Evolutionary conservation across 2,329 filamentous ascomycete species (phyloP).

Genomic region (Fusarium phyllophilum): DNA sequence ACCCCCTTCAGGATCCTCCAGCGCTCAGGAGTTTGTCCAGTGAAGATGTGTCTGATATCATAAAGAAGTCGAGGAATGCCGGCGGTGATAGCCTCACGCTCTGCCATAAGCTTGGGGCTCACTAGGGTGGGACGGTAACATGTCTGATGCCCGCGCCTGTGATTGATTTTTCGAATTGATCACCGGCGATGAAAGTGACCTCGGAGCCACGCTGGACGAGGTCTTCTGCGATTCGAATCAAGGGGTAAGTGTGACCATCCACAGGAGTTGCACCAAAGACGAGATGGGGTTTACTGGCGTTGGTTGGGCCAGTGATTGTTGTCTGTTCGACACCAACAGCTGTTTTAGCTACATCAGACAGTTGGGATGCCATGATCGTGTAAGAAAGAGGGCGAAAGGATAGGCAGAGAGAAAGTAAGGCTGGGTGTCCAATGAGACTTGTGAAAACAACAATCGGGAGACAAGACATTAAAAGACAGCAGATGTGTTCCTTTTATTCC

Average conservation of each 20-base stretch:
- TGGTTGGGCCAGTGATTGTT: neutral
- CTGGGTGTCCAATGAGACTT: neutral
- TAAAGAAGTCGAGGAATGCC: slow-evolving; percentile 45
- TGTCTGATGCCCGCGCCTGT: slow-evolving; percentile 52
- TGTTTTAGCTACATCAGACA: neutral
- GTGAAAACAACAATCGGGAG: neutral
- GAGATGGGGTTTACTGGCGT: slow-evolving; percentile 43
- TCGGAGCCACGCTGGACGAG: slow-evolving; percentile 54
- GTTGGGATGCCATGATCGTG: neutral
- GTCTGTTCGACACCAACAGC: slow-evolving; percentile 9
- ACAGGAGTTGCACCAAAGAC: slow-evolving; percentile 43
- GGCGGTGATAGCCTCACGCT: slow-evolving; percentile 25
- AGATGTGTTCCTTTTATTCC: neutral
- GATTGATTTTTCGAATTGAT: slow-evolving; percentile 49
- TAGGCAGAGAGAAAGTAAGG: neutral
- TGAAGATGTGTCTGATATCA: slow-evolving; percentile 42
- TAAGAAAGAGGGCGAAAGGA: neutral
- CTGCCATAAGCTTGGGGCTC: slow-evolving; percentile 32
- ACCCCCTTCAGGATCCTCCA: slow-evolving; percentile 48
- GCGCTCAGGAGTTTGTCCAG: slow-evolving; percentile 45
- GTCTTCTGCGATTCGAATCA: slow-evolving; percentile 49
- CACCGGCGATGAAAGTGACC: slow-evolving; percentile 54
- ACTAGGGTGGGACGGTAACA: slow-evolving; percentile 32
- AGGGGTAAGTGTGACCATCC: slow-evolving; percentile 47
- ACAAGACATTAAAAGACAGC: no score